A percentile compares a stretch with the other conserved stretches of the same genome.
phyloP scores from a whole-genome alignment of 2,329 filamentous ascomycete species.

The Dothideomycetes sp. region DNA sequence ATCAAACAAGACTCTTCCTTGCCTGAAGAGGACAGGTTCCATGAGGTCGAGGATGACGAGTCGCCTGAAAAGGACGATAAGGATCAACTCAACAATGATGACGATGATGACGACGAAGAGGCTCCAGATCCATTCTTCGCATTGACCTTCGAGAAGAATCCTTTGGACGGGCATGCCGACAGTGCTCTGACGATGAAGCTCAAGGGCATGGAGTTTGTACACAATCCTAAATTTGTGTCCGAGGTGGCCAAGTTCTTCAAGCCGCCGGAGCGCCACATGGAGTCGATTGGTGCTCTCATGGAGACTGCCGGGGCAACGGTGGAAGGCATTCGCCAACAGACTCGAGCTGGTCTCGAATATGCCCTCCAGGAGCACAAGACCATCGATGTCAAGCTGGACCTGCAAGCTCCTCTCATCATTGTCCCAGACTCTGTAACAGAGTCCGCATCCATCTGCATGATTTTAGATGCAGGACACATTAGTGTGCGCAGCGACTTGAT shows the following conservation, averaged over 20 bases:
- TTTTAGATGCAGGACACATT: conserved; percentile 91
- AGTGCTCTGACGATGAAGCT: conserved; percentile 82
- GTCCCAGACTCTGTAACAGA: conserved; percentile 85
- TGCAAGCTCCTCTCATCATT: conserved; percentile 93
- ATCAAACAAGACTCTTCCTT: conserved; percentile 74
- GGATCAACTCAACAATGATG: conserved; percentile 26
- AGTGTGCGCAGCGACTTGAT: conserved; percentile 90
- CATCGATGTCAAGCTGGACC: conserved; percentile 87
- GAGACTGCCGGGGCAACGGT: conserved; percentile 93
- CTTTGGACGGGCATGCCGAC: conserved; percentile 83
- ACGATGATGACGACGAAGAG: conserved; percentile 31
- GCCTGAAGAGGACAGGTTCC: conserved; percentile 36
- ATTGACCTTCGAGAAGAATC: conserved; percentile 87
- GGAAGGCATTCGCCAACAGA: conserved; percentile 89
- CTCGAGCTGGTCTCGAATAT: conserved; percentile 88
- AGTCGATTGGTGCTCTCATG: conserved; percentile 91
- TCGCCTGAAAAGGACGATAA: conserved; percentile 23
- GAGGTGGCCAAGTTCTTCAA: conserved; percentile 93
- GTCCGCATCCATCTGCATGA: conserved; percentile 72
- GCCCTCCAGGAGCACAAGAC: conserved; percentile 97
- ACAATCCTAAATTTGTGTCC: conserved; percentile 88
- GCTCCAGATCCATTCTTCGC: conserved; percentile 76
- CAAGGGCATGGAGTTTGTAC: conserved; percentile 92
- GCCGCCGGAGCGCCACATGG: conserved; percentile 93
- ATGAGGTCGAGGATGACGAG: conserved; percentile 38